Base-by-base conservation (phyloP, 2,329 filamentous ascomycete species). In the Furcasterigmium sp. region DNA sequence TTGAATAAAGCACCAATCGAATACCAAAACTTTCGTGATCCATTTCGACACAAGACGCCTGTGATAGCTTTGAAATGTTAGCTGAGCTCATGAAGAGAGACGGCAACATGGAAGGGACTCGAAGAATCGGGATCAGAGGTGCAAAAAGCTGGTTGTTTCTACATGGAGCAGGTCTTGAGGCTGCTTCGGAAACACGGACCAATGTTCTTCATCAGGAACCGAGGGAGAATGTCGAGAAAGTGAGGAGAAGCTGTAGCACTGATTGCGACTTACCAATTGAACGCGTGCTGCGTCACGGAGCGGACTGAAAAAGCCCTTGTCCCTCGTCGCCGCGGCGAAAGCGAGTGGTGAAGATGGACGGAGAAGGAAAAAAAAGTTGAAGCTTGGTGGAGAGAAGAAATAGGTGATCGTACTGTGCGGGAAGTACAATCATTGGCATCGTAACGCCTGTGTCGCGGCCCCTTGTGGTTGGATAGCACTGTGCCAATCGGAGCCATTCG, bases 141-240 rank as follows among this genome's bases (percentile, higher is more conserved):
- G 84, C 85, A 84, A 78, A 60, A 50, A 59, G 75, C 82, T 84
- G 78, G 77, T 75, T 73, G 68, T 69, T 74, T 87, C 87, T 78
- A 88, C 87, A 85, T 78, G 64, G 73, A 70, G 81, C 83, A 85
- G 87, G 85, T 91, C 86, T 91, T 91, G 87, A 89, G 78, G 81
- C 85, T 83, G 82, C 84, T 65, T 91, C 85, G 80, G 87, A 82
- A 91, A 93, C 87, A 91, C 86, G 87, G 87, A 91, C 87, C 85
- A 91, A 91, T 83, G 75, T 75, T 77, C 85, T 76, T 91, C 86
- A 90, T 91, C 86, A 35, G 15, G 30, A 15, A 35, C 9, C 32
- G 32, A 15, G 32, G 17, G 32, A 9, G 15, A 8, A 35, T n/a
- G 18, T 15, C 18, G 30, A 3, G 15, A 17, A 17, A 32, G 29